Base-by-base conservation (phyloP, 345 rosid genomes). In the Eucalyptus viminalis region DNA sequence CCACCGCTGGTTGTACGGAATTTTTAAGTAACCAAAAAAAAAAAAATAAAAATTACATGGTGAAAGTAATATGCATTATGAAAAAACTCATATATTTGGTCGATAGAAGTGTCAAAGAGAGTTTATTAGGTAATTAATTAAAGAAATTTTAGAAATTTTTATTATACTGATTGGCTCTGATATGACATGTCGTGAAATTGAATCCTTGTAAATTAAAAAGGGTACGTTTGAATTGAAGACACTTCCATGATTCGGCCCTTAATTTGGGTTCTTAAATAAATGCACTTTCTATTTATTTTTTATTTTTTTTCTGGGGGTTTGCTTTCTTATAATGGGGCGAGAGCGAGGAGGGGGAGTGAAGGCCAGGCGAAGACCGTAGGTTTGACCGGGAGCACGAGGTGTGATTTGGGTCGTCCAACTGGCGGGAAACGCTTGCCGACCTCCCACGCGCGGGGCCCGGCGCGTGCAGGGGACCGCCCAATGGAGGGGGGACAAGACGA, bases 81-180 rank as follows among this genome's bases (percentile, higher is more conserved):
- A 25, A 11, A 58, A 58, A 53, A 53, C 7, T 10, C n/a, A 62
- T 62, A 6, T 14, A 62, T 27, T 62, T 13, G 2, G 17, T 27
- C 0, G 7, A 2, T 13, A 14, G 1, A 24, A 56, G 6, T 24
- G 3, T 62, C 0, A 12, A 29, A 1, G 69, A 12, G 9, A 62
- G 34, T 1, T 62, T 62, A 29, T 5, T 29, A 29, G 14, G 31
- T 62, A 29, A 62, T 4, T 62, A 27, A 29, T 27, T 29, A 12
- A 27, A 62, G 16, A 29, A 27, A 27, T 12, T 27, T 27, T 6
- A 1, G 1, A 13, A 13, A 6, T 27, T 27, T 62, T 62, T 6
- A 2, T 2, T 13, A 2, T 2, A 6, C 1, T 1, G 0, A 11
- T 29, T 12, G 16, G 1, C 2, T 2, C 1, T 6, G 31, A 27